Conservation (phyloP, 331 rosid genomes). For the Quercus lobata region DNA sequence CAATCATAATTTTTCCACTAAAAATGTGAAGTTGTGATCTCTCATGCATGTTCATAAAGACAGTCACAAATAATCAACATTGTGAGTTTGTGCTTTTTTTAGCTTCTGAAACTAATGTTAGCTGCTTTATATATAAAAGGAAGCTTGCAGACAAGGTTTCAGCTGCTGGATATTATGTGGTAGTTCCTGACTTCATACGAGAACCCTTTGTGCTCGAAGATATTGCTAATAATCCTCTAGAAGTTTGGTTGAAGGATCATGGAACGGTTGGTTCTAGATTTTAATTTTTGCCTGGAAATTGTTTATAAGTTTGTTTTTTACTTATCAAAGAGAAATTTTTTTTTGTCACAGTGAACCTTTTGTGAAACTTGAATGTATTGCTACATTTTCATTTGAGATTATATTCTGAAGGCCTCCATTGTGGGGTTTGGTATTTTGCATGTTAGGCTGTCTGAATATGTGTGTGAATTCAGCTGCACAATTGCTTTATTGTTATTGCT, state of each 20-base stretch:
- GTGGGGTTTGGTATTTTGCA: constrained; percentile 3
- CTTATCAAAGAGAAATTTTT: no score
- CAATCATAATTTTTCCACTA: no score
- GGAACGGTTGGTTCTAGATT: constrained; percentile 35
- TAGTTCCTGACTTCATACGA: constrained; percentile 52
- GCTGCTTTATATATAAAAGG: constrained; percentile 30
- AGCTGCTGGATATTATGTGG: constrained; percentile 55
- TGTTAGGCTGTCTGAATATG: not conserved
- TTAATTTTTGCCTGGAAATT: not conserved
- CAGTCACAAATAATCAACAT: not conserved
- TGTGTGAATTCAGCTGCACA: not conserved
- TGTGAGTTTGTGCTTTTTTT: not conserved
- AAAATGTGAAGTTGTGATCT: no score
- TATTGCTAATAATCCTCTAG: constrained; percentile 12
- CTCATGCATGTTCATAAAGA: not conserved
- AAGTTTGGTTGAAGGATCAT: constrained; percentile 48
- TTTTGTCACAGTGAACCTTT: no score
- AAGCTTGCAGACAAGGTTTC: constrained; percentile 70
- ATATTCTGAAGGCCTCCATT: not conserved
- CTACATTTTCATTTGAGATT: not conserved
- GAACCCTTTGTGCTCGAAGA: constrained; percentile 40
- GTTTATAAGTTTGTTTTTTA: not conserved
- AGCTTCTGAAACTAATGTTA: not conserved
- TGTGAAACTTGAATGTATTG: not conserved
- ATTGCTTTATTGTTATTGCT: not conserved